phyloP scores from a whole-genome alignment of 2,329 filamentous ascomycete species.

The Ustilaginoidea virens region DNA sequence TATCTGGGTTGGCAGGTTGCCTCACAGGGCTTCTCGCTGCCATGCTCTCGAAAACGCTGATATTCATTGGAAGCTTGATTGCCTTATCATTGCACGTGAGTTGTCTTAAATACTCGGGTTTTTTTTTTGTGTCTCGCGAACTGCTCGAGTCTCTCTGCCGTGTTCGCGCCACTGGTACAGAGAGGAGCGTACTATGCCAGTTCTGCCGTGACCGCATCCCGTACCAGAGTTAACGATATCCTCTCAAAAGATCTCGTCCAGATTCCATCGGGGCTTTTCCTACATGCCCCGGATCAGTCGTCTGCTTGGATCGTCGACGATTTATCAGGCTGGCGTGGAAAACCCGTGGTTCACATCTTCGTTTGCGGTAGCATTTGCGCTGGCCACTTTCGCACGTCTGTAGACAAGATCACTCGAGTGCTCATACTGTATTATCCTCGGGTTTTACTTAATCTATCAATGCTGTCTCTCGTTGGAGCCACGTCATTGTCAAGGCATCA shows the following conservation, averaged over 20 bases:
- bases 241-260: conserved; percentile 20
- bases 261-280: conserved; percentile 25
- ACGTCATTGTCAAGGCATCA: conserved; percentile 56
- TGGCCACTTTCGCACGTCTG: conserved; percentile 38
- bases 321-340: conserved; percentile 35
- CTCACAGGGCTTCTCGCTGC: conserved; percentile 49
- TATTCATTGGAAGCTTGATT: conserved; percentile 48
- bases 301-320: conserved; percentile 18
- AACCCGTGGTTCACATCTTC: conserved; percentile 51
- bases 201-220: neutral
- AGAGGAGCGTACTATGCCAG: no score
- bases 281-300: conserved; percentile 20
- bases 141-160: neutral
- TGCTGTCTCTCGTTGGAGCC: conserved; percentile 78
- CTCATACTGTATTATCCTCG: conserved; percentile 1
- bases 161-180: neutral
- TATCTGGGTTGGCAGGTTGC: conserved; percentile 43
- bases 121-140: conserved; percentile 10
- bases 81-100: conserved; percentile 49
- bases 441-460: conserved; percentile 20
- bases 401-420: conserved; percentile 13
- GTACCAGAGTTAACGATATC: neutral
- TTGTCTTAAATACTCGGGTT: conserved; percentile 2
- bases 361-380: conserved; percentile 57
- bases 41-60: conserved; percentile 55